phyloP scores from a whole-genome alignment of 2,329 filamentous ascomycete genomes.

The Colletotrichum shisoi region DNA sequence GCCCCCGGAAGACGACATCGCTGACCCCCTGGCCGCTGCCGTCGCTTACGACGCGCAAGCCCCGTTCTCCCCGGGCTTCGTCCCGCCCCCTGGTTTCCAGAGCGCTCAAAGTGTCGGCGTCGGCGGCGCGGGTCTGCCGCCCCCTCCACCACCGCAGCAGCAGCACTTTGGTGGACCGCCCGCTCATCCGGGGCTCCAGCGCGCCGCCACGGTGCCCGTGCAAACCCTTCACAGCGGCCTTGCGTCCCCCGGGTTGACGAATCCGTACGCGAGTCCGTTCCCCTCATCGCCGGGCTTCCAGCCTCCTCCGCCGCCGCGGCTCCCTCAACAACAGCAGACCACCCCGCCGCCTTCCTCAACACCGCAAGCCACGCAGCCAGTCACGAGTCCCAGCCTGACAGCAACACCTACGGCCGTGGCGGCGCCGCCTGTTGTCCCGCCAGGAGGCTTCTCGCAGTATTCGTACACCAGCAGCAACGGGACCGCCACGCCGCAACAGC shows the following conservation, averaged over 20 bases:
- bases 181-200: conserved; percentile 57
- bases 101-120: conserved; percentile 50
- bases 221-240: conserved; percentile 46
- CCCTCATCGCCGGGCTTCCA: conserved; percentile 56
- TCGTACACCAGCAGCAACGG: conserved; percentile 48
- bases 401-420: not conserved
- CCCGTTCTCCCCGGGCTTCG: conserved; percentile 62
- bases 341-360: conserved; percentile 41
- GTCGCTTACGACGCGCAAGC: conserved; percentile 64
- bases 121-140: conserved; percentile 45
- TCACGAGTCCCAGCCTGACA: conserved; percentile 47
- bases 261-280: conserved; percentile 57
- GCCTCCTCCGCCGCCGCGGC: conserved; percentile 48
- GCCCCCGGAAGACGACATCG: conserved; percentile 72
- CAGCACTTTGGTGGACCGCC: conserved; percentile 49
- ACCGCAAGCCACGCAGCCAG: conserved; percentile 44
- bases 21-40: conserved; percentile 66
- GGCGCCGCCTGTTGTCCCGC: conserved; percentile 50
- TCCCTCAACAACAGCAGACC: conserved; percentile 38
- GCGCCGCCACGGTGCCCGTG: conserved; percentile 60
- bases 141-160: conserved; percentile 42
- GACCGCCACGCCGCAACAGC: conserved; percentile 36
- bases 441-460: conserved; percentile 66
- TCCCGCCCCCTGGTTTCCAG: conserved; percentile 57
- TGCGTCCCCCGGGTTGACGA: conserved; percentile 52